These are phyloP conservation scores for Lippia alba DNA, from an alignment of 305 asterid species.

Conservation along the genomic window DNA sequence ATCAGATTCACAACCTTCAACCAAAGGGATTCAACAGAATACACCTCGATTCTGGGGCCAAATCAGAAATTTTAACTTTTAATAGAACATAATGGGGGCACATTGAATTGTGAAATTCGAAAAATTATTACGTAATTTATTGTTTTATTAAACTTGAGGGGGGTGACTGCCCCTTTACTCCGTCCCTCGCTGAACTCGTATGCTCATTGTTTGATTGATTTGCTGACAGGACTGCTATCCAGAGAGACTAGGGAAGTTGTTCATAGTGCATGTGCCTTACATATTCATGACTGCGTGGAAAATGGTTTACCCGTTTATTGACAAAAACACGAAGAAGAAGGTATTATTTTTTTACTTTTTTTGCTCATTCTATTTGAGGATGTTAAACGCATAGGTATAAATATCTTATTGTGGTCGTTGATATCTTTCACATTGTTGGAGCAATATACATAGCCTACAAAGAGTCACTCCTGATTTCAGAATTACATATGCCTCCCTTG, in stretches of 20 bases:
- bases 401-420: not conserved
- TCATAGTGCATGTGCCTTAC: constrained; percentile 68
- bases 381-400: too few species aligned
- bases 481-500: not conserved
- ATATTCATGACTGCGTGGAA: constrained; percentile 88
- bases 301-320: constrained; percentile 56
- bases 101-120: too few species aligned
- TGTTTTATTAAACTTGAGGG: too few species aligned
- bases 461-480: not conserved
- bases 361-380: not conserved
- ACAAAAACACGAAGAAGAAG: constrained; percentile 59
- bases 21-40: too few species aligned
- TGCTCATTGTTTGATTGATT: not conserved
- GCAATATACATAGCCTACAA: not conserved
- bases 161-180: too few species aligned
- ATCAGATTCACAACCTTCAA: too few species aligned
- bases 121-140: too few species aligned
- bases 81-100: too few species aligned
- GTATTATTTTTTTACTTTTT: constrained; percentile 12
- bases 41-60: too few species aligned
- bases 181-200: too few species aligned
- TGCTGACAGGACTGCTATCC: constrained; percentile 75
- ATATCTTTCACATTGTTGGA: not conserved
- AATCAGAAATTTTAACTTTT: too few species aligned
- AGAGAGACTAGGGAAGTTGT: constrained; percentile 77